A percentile compares a stretch with the other conserved stretches of the same genome.
Conservation (phyloP, 83 land plant genomes). For the Diphasiastrum complanatum region DNA sequence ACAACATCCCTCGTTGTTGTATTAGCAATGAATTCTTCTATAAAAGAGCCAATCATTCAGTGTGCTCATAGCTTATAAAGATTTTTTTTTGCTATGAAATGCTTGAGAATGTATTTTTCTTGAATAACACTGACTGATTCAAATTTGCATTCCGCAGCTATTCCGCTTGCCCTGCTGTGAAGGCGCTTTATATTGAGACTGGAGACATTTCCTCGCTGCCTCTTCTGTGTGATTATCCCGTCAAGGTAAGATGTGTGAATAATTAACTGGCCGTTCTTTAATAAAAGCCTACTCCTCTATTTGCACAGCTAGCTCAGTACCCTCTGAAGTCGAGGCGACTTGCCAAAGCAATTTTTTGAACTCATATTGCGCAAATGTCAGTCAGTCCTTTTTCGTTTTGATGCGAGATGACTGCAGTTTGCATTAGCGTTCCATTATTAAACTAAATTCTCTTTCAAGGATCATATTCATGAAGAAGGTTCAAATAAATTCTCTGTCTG, state of each 20-base stretch:
- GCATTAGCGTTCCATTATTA: not conserved
- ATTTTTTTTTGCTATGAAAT: not conserved
- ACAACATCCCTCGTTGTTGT: too few species aligned
- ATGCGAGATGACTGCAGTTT: not conserved
- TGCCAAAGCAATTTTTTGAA: too few species aligned
- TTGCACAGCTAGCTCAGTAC: too few species aligned
- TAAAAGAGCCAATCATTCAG: not conserved
- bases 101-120: not conserved
- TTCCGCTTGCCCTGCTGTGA: constrained; percentile 2
- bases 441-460: too few species aligned
- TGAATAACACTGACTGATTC: not conserved
- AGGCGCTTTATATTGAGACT: not conserved
- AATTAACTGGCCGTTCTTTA: too few species aligned
- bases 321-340: too few species aligned
- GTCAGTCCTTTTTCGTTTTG: not conserved
- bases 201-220: constrained; percentile 3
- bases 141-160: not conserved
- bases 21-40: too few species aligned
- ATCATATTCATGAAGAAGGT: too few species aligned
- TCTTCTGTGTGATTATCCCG: constrained; percentile 9
- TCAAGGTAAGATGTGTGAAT: too few species aligned
- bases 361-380: too few species aligned
- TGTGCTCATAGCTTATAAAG: not conserved
- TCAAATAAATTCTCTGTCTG: too few species aligned
- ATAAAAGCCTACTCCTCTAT: too few species aligned